Evolutionary conservation across 805 yeast genomes (phyloP).

Genomic region (Debaryomyces castellii): DNA sequence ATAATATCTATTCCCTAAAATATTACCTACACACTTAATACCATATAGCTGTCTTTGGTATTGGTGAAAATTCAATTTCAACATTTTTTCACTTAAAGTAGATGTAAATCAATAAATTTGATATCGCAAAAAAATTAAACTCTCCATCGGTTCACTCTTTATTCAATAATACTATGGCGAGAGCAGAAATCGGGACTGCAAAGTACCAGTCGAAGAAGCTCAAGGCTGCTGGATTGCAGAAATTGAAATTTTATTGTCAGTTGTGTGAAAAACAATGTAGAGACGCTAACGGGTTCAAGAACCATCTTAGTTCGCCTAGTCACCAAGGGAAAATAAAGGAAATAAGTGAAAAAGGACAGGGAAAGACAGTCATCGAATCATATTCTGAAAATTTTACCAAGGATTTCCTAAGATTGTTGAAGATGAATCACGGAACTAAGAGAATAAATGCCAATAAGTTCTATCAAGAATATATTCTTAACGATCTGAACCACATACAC

Average conservation of each 20-base stretch:
- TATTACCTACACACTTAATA: not conserved
- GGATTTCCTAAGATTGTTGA: conserved; percentile 64
- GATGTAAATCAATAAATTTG: not conserved
- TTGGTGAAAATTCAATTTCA: not conserved
- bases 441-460: conserved; percentile 76
- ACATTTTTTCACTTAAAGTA: not conserved
- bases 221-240: conserved; percentile 83
- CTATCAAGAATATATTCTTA: conserved; percentile 81
- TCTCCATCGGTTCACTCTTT: not conserved
- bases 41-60: not conserved
- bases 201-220: conserved; percentile 72
- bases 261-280: conserved; percentile 90
- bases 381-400: conserved; percentile 59
- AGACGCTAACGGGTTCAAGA: conserved; percentile 92
- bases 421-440: conserved; percentile 78
- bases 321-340: conserved; percentile 59
- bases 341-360: conserved; percentile 37
- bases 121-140: not conserved
- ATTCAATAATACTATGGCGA: conserved; percentile 14
- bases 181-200: conserved; percentile 46
- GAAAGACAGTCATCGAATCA: conserved; percentile 50
- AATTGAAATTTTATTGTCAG: conserved; percentile 85
- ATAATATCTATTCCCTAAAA: conserved; percentile 3
- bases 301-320: conserved; percentile 80
- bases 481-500: conserved; percentile 81